phyloP scores from a whole-genome alignment of 768 basidiomycete genomes.

The Jaapia argillacea region DNA sequence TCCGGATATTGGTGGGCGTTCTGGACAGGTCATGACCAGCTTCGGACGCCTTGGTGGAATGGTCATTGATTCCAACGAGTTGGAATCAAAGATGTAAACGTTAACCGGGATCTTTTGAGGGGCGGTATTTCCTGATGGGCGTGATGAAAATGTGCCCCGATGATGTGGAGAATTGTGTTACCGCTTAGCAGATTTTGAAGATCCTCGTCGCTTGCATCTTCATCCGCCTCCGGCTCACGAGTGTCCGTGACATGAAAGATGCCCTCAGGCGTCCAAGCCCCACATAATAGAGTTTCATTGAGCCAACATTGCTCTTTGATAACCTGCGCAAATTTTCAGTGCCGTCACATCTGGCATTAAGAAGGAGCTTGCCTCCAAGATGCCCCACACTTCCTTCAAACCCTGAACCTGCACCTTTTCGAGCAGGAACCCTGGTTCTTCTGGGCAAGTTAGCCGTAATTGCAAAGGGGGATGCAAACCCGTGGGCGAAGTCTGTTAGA shows the following conservation, averaged over 20 bases:
- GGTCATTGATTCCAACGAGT: slow-evolving; percentile 23
- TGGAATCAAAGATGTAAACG: slow-evolving; percentile 45
- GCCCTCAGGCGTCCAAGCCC: slow-evolving; percentile 54
- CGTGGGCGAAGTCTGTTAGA: slow-evolving; percentile 49
- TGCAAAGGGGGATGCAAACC: slow-evolving; percentile 60
- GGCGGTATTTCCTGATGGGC: slow-evolving; percentile 38
- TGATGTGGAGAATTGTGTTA: slow-evolving; percentile 10
- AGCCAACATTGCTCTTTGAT: slow-evolving; percentile 81
- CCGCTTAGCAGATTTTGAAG: slow-evolving; percentile 59
- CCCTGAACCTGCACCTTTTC: slow-evolving; percentile 63
- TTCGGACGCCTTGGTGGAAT: slow-evolving; percentile 28
- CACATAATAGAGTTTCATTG: slow-evolving; percentile 56
- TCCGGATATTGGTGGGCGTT: slow-evolving; percentile 52
- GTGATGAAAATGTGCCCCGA: too few species aligned
- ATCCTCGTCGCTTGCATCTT: slow-evolving; percentile 39
- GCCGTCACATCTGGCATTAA: not conserved
- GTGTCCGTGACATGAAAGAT: slow-evolving; percentile 15
- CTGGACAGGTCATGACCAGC: slow-evolving; percentile 60
- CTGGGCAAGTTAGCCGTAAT: slow-evolving; percentile 54
- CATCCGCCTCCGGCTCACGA: slow-evolving; percentile 21
- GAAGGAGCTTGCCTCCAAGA: slow-evolving; percentile 47
- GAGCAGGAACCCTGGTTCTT: slow-evolving; percentile 69
- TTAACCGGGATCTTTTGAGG: slow-evolving; percentile 68
- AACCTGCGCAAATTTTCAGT: slow-evolving; percentile 30
- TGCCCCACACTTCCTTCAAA: slow-evolving; percentile 64